Evolutionary conservation across 2,329 filamentous ascomycete genomes (phyloP), one percentile per base, ranked within the genome.

Genomic region (Pestalotiopsis fici): DNA sequence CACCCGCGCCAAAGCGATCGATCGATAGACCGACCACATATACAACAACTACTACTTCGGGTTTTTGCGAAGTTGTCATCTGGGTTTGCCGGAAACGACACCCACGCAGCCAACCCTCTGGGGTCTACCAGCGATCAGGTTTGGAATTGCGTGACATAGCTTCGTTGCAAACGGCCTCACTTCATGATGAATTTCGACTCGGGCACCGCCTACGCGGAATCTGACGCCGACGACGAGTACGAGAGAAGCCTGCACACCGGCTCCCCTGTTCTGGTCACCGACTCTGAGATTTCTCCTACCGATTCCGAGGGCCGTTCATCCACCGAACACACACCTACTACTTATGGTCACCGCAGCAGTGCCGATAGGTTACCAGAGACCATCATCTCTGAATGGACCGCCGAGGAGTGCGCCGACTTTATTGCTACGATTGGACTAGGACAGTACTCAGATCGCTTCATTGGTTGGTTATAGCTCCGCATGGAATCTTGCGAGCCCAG

Each of bases 361-460:
- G 87, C 86, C 76, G 90, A 92, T 78, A 83, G 87, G 65, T 84
- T 93, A 71, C 92, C 92, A 72, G 90, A 92, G 75, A 92, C 91
- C 60, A 88, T 92, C 76, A 92, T 95, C 73, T 90, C 90, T 37
- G 90, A 94, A 74, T 96, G 93, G 93, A 91, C 90, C 2, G 91
- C 90, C 18, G 93, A 97, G 68, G 94, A 98, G 81, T 95, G 93
- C 80, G 94, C 94, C 71, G 94, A 97, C 75, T 98, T 97, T 77
- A 88, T 98, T 72, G 87, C 89, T 66, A 90, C 89, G 69, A 87
- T 97, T 74, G 93, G 93, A 39, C 82, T 97, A 74, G 86, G 89
- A 71, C 93, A 97, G 78, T 97, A 97, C 81, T 90, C 92, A 67
- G 90, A 94, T 75, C 86, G 86, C 25, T 97, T 97, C 78, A 84